Evolutionary conservation across 2,329 filamentous ascomycete genomes (phyloP), one percentile per base, ranked within the genome.

Genomic region (Botrytis squamosa): DNA sequence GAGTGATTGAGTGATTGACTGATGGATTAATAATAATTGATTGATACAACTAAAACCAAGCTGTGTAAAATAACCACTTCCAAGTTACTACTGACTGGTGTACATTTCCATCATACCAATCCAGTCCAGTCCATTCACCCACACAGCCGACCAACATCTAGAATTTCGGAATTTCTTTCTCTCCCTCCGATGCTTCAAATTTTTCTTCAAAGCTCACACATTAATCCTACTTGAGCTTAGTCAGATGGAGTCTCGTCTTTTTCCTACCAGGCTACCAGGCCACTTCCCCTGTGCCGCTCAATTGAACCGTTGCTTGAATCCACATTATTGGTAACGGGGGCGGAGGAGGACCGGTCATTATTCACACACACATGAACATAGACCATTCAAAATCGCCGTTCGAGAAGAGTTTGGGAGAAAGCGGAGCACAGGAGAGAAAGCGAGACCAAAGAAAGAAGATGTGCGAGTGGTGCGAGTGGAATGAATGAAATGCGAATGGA

Each of bases 81-180:
- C 33, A 33, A 33, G 7, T 42, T 44, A 22, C 40, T 16, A 42
- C 40, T 42, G 12, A 42, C 40, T 42, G 12, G 40, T 40, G 12
- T 40, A 40, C 40, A 40, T 40, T 40, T 12, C 1, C 38, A 40
- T 40, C 2, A 9, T 40, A 40, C 38, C 38, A 12, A 40, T 12
- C 38, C 25, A n/a, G n/a, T 38, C 25, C 12, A 14, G n/a, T 38
- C 25, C 12, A 14, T 22, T 46, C 44, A 46, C 20, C 20, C 22
- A 46, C 36, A n/a, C 59, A 62, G 29, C 33, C 29, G 57, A 62
- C 59, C 59, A 62, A 42, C 38, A 63, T 64, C 62, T 64, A 64
- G 62, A 64, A 44, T 44, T 29, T 16, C 62, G 62, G 62, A 33
- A 33, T 44, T 33, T 7, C 22, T 10, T 20, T 42, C 60, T 29